phyloP scores from a whole-genome alignment of 1,139 yeast genomes.

The Yamadazyma dushanensis region DNA sequence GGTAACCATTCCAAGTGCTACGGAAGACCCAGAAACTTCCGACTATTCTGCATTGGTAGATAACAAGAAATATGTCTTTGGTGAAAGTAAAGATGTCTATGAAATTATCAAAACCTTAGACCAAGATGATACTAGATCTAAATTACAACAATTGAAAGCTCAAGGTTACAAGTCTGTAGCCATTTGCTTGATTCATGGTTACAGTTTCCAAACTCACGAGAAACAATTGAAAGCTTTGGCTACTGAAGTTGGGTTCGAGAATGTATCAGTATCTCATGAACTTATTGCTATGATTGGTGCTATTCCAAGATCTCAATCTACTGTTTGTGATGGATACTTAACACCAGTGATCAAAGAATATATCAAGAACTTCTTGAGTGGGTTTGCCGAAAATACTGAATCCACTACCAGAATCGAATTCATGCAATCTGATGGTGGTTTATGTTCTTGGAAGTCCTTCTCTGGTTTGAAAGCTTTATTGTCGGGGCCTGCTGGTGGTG shows the following conservation, averaged over 20 bases:
- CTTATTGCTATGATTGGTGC: slow-evolving; percentile 74
- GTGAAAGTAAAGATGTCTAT: slow-evolving; percentile 64
- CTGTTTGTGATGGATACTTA: slow-evolving; percentile 74
- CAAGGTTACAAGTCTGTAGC: slow-evolving; percentile 66
- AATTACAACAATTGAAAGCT: slow-evolving; percentile 42
- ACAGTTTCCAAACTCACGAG: slow-evolving; percentile 72
- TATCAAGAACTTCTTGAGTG: slow-evolving; percentile 57
- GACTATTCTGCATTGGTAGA: slow-evolving; percentile 13
- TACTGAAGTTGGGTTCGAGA: slow-evolving; percentile 51
- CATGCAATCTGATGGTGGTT: slow-evolving; percentile 62
- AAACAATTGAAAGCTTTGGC: slow-evolving; percentile 57
- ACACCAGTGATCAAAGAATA: slow-evolving; percentile 72
- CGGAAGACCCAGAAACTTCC: slow-evolving; percentile 53
- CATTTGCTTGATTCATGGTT: slow-evolving; percentile 66
- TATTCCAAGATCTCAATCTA: slow-evolving; percentile 68
- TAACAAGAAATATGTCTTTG: slow-evolving; percentile 27
- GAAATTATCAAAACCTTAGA: slow-evolving; percentile 53
- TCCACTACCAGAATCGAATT: slow-evolving; percentile 35
- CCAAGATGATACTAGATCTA: slow-evolving; percentile 31
- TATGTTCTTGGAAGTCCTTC: slow-evolving; percentile 47
- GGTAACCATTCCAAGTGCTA: slow-evolving; percentile 64
- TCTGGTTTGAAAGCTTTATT: slow-evolving; percentile 51
- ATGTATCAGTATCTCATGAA: slow-evolving; percentile 60
- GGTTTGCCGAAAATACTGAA: slow-evolving; percentile 48
- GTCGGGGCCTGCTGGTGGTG: slow-evolving; percentile 64